phyloP scores from a whole-genome alignment of 192 early-diverging fungal species.

The Geosiphon pyriformis region DNA sequence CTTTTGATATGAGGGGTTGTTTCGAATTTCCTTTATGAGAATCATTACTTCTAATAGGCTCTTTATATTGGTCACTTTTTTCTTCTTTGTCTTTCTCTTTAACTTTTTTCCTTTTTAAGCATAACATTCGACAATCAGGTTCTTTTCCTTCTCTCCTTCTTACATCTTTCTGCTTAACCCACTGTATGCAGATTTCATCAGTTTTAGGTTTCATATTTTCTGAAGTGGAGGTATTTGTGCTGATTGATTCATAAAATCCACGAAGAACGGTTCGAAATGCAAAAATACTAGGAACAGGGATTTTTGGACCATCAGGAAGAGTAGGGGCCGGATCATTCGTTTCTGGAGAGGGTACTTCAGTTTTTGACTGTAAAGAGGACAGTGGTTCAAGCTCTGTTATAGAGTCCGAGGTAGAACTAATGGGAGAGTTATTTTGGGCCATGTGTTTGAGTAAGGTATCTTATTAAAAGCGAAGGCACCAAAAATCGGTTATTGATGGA shows the following conservation, averaged over 20 bases:
- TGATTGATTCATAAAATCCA: background rate
- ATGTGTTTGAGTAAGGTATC: no score
- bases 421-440: no score
- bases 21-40: background rate
- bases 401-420: no score
- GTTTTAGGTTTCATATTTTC: constrained; percentile 13
- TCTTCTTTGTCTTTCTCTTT: background rate
- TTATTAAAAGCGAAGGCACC: no score
- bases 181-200: constrained; percentile 32
- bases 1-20: background rate
- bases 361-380: no score
- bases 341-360: no score
- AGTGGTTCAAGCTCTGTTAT: no score
- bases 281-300: background rate
- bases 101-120: constrained; percentile 27
- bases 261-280: constrained; percentile 3
- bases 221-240: background rate
- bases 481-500: no score
- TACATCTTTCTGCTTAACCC: constrained; percentile 17
- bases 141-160: constrained; percentile 10
- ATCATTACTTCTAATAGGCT: background rate
- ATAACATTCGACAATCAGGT: constrained; percentile 35
- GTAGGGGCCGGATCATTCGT: no score
- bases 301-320: no score
- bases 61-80: background rate